These are phyloP conservation scores for Mucor piriformis DNA, from an alignment of 371 early-diverging fungal species.

Conservation along the genomic window DNA sequence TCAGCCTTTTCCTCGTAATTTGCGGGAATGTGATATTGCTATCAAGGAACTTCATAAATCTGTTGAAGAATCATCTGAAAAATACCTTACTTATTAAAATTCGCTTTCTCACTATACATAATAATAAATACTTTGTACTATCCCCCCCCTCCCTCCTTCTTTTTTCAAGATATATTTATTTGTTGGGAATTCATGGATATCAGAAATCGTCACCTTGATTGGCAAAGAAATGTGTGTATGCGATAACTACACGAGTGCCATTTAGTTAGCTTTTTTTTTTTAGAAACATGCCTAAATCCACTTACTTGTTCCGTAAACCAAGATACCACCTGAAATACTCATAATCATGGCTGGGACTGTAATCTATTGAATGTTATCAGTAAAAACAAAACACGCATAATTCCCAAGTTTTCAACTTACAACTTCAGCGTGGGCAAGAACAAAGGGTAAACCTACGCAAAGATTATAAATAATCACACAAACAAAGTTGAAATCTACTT, in stretches of 20 bases:
- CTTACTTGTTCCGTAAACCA: slow-evolving; percentile 87
- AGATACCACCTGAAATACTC: slow-evolving; percentile 83
- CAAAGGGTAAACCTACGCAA: slow-evolving; percentile 63
- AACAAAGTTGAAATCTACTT: slow-evolving; percentile 23
- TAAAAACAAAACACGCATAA: neutral
- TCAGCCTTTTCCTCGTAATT: slow-evolving; percentile 20
- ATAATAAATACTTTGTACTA: neutral
- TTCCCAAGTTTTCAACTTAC: slow-evolving; percentile 30
- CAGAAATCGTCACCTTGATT: slow-evolving; percentile 46
- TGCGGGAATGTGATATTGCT: slow-evolving; percentile 14
- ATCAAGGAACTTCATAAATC: slow-evolving; percentile 9
- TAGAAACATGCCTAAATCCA: too few species aligned
- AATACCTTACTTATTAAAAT: slow-evolving; percentile 15
- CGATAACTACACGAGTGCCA: slow-evolving; percentile 50
- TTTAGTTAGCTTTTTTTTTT: too few species aligned
- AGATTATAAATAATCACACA: neutral
- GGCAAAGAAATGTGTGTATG: slow-evolving; percentile 56
- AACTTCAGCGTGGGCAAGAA: slow-evolving; percentile 74
- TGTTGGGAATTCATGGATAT: slow-evolving; percentile 1
- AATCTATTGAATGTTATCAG: slow-evolving; percentile 43
- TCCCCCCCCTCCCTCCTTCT: neutral
- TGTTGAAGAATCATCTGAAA: neutral
- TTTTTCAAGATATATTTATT: neutral
- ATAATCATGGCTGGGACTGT: slow-evolving; percentile 83
- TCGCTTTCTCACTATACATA: neutral